Evolutionary conservation across 1,284 basidiomycete genomes (phyloP).

Genomic region (Papiliotrema laurentii): DNA sequence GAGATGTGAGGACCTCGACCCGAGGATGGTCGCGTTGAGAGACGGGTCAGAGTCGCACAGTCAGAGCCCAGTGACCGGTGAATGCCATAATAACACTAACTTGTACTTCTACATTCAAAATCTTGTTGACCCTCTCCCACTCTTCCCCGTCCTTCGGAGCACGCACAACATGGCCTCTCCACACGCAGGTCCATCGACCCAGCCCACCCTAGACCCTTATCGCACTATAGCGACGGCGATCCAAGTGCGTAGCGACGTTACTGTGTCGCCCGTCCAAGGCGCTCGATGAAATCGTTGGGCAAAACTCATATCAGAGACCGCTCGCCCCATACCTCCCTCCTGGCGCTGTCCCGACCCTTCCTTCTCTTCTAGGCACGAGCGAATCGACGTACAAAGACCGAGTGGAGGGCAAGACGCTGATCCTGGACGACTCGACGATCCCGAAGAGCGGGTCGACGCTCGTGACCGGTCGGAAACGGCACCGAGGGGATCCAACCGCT

Average conservation of each 20-base stretch:
- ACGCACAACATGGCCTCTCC: not conserved
- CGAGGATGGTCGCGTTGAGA: no score
- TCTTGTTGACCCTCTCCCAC: not conserved
- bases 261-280: not conserved
- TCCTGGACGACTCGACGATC: constrained; percentile 7
- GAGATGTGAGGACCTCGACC: no score
- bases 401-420: constrained; percentile 32
- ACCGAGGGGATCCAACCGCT: constrained; percentile 22
- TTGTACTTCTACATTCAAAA: no score
- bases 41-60: no score
- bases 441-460: constrained; percentile 6
- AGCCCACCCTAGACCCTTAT: constrained; percentile 17
- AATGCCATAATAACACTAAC: no score
- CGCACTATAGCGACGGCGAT: constrained; percentile 20
- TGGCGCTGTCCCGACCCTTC: constrained; percentile 10
- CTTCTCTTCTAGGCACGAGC: constrained; percentile 21
- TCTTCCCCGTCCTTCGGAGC: not conserved
- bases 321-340: constrained; percentile 13
- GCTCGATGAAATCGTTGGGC: not conserved
- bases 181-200: not conserved
- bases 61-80: no score
- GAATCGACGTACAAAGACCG: constrained; percentile 22
- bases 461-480: constrained; percentile 29
- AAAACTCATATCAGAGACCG: constrained; percentile 10
- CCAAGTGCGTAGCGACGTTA: constrained; percentile 20